A percentile compares a stretch with the other conserved stretches of the same genome.
Conservation (phyloP, 345 rosid genomes). For the Populus euphratica region DNA sequence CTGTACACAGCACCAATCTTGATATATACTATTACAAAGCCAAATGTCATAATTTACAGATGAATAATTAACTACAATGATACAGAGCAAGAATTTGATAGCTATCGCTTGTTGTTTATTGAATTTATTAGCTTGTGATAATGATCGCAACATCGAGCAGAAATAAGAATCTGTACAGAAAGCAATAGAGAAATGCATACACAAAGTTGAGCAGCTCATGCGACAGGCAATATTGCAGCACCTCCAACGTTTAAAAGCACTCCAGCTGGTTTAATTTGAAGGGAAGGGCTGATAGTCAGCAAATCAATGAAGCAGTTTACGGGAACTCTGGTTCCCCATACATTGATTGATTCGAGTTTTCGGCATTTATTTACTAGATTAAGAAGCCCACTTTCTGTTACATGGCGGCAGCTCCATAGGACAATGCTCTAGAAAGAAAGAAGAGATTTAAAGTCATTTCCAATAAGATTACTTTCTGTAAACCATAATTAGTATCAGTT, state of each 20-base stretch:
- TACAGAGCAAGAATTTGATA: neutral
- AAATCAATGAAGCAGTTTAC: conserved; percentile 53
- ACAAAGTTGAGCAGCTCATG: conserved; percentile 16
- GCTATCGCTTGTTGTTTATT: neutral
- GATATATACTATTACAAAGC: neutral
- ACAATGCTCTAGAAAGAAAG: conserved; percentile 48
- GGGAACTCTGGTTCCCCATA: conserved; percentile 87
- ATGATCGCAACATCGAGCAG: neutral
- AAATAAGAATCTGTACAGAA: conserved; percentile 6
- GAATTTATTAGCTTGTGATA: neutral
- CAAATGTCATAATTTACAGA: neutral
- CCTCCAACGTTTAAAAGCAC: conserved; percentile 35
- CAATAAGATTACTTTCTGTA: neutral
- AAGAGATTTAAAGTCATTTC: neutral
- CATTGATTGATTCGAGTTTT: conserved; percentile 68
- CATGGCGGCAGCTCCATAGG: conserved; percentile 94
- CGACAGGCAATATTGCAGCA: conserved; percentile 43
- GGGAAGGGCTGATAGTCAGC: conserved; percentile 54
- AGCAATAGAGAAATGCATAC: neutral
- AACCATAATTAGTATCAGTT: neutral
- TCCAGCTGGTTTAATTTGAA: conserved; percentile 51
- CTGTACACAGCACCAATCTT: neutral
- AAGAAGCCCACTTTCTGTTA: conserved; percentile 62
- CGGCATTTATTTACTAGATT: conserved; percentile 61
- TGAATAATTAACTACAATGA: neutral